Base-by-base conservation (phyloP, 257 asterid species). In the Gentiana straminea region DNA sequence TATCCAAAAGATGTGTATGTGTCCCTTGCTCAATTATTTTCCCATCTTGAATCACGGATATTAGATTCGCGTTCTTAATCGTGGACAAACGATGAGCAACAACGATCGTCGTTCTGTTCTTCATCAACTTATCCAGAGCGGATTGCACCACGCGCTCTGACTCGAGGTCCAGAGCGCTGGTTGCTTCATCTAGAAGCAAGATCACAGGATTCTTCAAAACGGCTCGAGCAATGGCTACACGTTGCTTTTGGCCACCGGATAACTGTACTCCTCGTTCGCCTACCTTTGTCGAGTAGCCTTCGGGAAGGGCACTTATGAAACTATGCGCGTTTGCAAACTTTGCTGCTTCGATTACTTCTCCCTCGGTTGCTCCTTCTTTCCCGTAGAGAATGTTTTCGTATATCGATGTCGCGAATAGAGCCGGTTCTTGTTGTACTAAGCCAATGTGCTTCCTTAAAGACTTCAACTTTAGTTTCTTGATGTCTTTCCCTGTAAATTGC, bases 341-440 rank as follows among this genome's bases (percentile, higher is more conserved):
- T 37, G 99, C 93, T 5, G 99, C 89, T 61, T 92, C 94, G n/a
- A 88, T 79, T 32, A 92, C 79, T 73, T 92, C 99, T 10, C 62
- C 66, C 52, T 92, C 99, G 1, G 99, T 67, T 8, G 97, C 89
- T 63, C 95, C 97, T 54, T 83, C 99, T 76, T 88, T 88, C 5
- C 99, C 99, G 11, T 92, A 88, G 0, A 88, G 68, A 51, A 92
- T 86, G 91, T 92, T 92, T 34, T 85, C 97, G 38, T 83, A 82
- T 62, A 86, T 92, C 1, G 99, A 73, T 35, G 94, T 85, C 51
- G 94, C 99, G 33, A 92, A 92, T 3, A 92, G 97, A 51, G 99
- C 95, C 1, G 99, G 99, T 59, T 92, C 99, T 70, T 92, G 99
- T 63, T 85, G 97, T 64, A 88, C 99, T 33, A 92, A 59, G 47